phyloP scores from a whole-genome alignment of 78 protist genomes.

The Dictyostelium brefeldianum region DNA sequence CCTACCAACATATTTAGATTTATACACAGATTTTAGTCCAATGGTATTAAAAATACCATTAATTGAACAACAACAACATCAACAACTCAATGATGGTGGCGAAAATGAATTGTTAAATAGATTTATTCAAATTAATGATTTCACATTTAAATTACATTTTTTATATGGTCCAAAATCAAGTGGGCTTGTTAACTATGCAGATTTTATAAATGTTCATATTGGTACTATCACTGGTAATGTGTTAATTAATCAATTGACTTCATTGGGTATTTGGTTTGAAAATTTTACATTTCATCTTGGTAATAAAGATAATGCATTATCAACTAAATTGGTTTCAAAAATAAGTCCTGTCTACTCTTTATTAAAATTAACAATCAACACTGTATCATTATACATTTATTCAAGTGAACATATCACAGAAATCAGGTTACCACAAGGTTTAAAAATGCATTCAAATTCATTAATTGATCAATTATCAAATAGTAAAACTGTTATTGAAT shows the following conservation, averaged over 20 bases:
- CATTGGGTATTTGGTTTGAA: constrained; percentile 73
- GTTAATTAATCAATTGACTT: constrained; percentile 43
- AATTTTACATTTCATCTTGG: constrained; percentile 58
- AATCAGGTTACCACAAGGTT: constrained; percentile 52
- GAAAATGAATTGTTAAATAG: constrained; percentile 23
- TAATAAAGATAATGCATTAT: constrained; percentile 78
- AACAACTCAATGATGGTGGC: no score
- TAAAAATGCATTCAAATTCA: constrained; percentile 56
- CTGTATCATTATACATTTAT: constrained; percentile 53
- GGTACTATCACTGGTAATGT: constrained; percentile 76
- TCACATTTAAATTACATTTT: constrained; percentile 71
- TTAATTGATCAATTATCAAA: constrained; percentile 64
- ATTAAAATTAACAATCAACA: constrained; percentile 29
- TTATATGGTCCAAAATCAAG: constrained; percentile 72
- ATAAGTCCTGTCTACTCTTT: constrained; percentile 56
- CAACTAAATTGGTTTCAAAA: constrained; percentile 58
- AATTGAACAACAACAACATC: no score
- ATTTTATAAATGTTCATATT: constrained; percentile 58
- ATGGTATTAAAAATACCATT: constrained; percentile 62
- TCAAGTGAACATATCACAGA: constrained; percentile 60
- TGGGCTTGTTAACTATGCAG: constrained; percentile 46
- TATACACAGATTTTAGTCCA: constrained; percentile 72
- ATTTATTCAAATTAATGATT: constrained; percentile 71
- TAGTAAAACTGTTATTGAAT: constrained; percentile 27
- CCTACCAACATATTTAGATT: constrained; percentile 63